Evolutionary conservation across 306 rosid genomes (phyloP).

Genomic region (Leucaena leucocephala): DNA sequence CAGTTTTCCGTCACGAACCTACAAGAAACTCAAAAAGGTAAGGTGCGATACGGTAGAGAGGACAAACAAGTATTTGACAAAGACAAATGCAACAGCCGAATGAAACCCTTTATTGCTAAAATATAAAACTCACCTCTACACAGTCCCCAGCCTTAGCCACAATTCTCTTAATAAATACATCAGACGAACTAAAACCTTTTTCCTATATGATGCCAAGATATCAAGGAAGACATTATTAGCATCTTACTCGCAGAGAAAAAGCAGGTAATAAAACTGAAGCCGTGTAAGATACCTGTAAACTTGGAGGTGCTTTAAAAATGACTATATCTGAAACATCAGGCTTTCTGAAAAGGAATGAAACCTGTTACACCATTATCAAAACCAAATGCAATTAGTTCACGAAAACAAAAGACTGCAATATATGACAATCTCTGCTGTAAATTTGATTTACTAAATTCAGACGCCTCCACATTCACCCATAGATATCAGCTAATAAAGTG

Average conservation of each 20-base stretch:
- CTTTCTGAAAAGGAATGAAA: constrained; percentile 77
- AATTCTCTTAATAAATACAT: constrained; percentile 81
- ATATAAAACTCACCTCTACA: constrained; percentile 63
- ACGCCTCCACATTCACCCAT: neutral
- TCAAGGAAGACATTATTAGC: constrained; percentile 23
- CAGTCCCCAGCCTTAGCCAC: constrained; percentile 94
- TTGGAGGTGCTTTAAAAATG: constrained; percentile 82
- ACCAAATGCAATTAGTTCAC: constrained; percentile 16
- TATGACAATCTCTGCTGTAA: constrained; percentile 9
- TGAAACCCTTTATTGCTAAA: neutral
- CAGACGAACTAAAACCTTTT: constrained; percentile 62
- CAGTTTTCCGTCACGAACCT: constrained; percentile 83
- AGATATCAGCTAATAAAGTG: neutral
- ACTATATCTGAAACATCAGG: constrained; percentile 93
- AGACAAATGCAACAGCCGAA: neutral
- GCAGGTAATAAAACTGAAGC: neutral
- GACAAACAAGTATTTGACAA: neutral
- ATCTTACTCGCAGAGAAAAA: constrained; percentile 3
- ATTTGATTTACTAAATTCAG: neutral
- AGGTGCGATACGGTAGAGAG: neutral
- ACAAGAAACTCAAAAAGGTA: constrained; percentile 22
- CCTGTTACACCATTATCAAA: constrained; percentile 53
- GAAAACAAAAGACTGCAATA: neutral
- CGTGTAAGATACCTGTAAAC: constrained; percentile 61
- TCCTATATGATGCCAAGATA: constrained; percentile 52